These are phyloP conservation scores for Naganishia onofrii DNA, from an alignment of 768 basidiomycete genomes.

Conservation along the genomic window DNA sequence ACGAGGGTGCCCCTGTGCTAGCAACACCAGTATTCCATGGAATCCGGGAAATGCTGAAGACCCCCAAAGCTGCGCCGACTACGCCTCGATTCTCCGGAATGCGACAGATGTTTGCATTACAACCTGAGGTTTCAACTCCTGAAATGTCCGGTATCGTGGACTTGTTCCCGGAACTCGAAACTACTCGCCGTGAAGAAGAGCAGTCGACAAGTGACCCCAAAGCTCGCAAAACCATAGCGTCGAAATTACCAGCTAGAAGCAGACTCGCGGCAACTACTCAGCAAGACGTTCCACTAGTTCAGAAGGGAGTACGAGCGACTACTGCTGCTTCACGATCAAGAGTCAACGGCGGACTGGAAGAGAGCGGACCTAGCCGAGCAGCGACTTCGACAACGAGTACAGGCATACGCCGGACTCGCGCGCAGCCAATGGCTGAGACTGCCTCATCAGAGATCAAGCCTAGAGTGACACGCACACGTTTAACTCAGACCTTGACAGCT, in stretches of 20 bases:
- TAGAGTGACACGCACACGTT: slow-evolving; percentile 6
- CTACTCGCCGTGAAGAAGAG: background rate
- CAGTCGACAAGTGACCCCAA: background rate
- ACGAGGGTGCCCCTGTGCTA: background rate
- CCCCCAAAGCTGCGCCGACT: slow-evolving; percentile 28
- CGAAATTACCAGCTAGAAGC: slow-evolving; percentile 11
- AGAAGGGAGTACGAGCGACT: background rate
- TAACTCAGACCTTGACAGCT: background rate
- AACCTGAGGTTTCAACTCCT: slow-evolving; percentile 13
- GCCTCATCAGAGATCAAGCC: background rate
- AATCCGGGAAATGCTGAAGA: slow-evolving; percentile 34
- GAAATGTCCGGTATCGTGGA: slow-evolving; percentile 26
- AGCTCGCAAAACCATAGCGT: background rate
- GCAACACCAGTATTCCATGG: slow-evolving; percentile 36
- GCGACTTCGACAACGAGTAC: background rate
- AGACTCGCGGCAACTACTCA: background rate
- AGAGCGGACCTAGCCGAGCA: background rate
- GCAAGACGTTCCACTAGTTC: background rate
- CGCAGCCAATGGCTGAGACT: background rate
- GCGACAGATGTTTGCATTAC: slow-evolving; percentile 33
- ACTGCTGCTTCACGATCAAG: slow-evolving; percentile 16
- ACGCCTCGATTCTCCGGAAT: slow-evolving; percentile 43
- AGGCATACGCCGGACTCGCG: slow-evolving; percentile 6
- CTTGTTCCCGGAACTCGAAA: slow-evolving; percentile 34
- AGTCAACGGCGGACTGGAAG: background rate